Base-by-base conservation (phyloP, 164 flowering plant genomes). In the Nymphaea thermarum region DNA sequence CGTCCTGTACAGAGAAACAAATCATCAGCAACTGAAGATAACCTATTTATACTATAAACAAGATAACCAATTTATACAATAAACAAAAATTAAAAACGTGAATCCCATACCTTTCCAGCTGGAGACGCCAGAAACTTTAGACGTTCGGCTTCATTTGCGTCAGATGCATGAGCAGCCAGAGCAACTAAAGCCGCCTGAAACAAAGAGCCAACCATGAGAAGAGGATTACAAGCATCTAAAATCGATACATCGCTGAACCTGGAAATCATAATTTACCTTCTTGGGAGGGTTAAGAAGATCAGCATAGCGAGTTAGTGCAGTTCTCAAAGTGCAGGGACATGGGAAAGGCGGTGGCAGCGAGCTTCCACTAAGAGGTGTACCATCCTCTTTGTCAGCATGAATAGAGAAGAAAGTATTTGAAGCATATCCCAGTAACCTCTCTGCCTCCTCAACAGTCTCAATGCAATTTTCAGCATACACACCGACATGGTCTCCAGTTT, bases 401-500 rank as follows among this genome's bases (percentile, higher is more conserved):
- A 95, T 67, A 17, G 99, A 88, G 80, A 92, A 95, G 66, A 78
- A 82, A 51, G 84, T 86, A 7, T 88, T 86, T 4, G 92, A 80
- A 42, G 88, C 72, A 62, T 81, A 63, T 64, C 87, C 90, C 42
- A 95, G 68, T 59, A 95, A 69, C 69, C 74, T 79, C 73, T 86
- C 80, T 41, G 96, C 99, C 73, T 86, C 93, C 72, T 90, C 98
- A 17, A 90, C 97, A 60, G 66, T 71, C 77, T 90, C 99, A 68
- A 47, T 60, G 43, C 75, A 64, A 77, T 95, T 95, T 64, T 90
- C 94, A 78, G 88, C 79, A 76, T 73, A 88, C 3, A 95, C 99
- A 77, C 98, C 99, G 74, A 95, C 98, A 77, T 95, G 99, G 71
- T 95, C 99, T 47, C 99, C 99, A 4, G 98, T 91, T 75, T 88